Evolutionary conservation across 106 monocot species (phyloP).

Genomic region (Dendrobium chrysotoxum): DNA sequence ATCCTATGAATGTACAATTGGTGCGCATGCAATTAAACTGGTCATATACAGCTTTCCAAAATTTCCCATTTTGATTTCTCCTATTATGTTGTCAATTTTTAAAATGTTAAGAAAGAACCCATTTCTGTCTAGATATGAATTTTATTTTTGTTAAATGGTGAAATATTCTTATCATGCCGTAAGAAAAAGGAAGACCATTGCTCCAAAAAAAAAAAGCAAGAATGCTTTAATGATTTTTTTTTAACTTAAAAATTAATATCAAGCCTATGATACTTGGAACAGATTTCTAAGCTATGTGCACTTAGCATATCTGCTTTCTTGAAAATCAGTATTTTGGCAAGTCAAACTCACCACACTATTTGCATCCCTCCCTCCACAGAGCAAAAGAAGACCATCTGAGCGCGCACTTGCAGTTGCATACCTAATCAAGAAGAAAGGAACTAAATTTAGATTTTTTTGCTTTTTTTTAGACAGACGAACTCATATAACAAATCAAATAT

Average conservation of each 20-base stretch:
- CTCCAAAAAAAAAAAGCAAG: neutral
- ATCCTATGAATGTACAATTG: too few relatives aligned
- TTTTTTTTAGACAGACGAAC: neutral
- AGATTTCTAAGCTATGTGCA: neutral
- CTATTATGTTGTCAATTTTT: neutral
- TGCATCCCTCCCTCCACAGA: slow-evolving; percentile 99
- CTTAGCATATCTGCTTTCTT: neutral
- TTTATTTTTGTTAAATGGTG: neutral
- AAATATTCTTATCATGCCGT: neutral
- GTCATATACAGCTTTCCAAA: neutral
- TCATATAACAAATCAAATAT: neutral
- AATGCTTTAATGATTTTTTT: neutral
- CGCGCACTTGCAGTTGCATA: slow-evolving; percentile 99
- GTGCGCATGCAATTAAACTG: too few relatives aligned
- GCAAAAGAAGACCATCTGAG: slow-evolving; percentile 95
- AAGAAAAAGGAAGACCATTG: neutral
- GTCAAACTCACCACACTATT: slow-evolving; percentile 81
- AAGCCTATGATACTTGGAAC: neutral
- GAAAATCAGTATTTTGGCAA: neutral
- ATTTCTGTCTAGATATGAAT: neutral
- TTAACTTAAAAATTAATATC: neutral
- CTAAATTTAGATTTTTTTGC: neutral
- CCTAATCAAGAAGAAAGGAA: slow-evolving; percentile 39
- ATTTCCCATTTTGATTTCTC: neutral
- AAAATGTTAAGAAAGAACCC: neutral